Conservation (phyloP, 2,329 filamentous ascomycete genomes). For the Immersiporthe knoxdaviesiana region DNA sequence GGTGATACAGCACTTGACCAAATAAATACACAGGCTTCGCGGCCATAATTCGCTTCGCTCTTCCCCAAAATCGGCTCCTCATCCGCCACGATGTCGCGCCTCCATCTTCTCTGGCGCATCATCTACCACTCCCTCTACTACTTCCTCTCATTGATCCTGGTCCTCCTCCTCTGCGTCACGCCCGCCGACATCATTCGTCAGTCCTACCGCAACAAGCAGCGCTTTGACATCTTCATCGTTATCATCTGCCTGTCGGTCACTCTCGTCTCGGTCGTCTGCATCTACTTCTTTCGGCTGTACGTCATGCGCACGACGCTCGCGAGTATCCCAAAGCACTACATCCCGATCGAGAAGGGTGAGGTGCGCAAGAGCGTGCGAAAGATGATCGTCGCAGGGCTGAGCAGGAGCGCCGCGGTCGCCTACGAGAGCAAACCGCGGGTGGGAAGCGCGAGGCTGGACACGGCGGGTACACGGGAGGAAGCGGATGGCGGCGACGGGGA, state of each 20-base stretch:
- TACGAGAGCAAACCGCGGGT: conserved; percentile 76
- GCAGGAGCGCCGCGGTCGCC: conserved; percentile 78
- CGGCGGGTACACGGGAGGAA: conserved; percentile 29
- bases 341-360: conserved; percentile 85
- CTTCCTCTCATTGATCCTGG: conserved; percentile 72
- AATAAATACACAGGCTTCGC: not conserved
- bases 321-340: conserved; percentile 83
- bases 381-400: conserved; percentile 73
- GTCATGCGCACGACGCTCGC: conserved; percentile 79
- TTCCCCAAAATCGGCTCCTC: not conserved
- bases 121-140: conserved; percentile 81
- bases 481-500: conserved; percentile 6
- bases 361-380: conserved; percentile 73
- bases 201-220: conserved; percentile 66
- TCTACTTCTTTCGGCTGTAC: conserved; percentile 85
- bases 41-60: not conserved
- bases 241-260: conserved; percentile 76
- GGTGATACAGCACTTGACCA: conserved; percentile 17
- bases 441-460: conserved; percentile 34
- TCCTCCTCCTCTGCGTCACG: conserved; percentile 76
- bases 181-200: conserved; percentile 82
- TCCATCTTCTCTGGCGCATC: conserved; percentile 70
- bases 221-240: conserved; percentile 84
- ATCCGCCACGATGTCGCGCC: conserved; percentile 20
- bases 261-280: conserved; percentile 68